These are phyloP conservation scores for Protoeuglena noctilucae DNA, from an alignment of 139 green algal genomes.

Conservation along the genomic window DNA sequence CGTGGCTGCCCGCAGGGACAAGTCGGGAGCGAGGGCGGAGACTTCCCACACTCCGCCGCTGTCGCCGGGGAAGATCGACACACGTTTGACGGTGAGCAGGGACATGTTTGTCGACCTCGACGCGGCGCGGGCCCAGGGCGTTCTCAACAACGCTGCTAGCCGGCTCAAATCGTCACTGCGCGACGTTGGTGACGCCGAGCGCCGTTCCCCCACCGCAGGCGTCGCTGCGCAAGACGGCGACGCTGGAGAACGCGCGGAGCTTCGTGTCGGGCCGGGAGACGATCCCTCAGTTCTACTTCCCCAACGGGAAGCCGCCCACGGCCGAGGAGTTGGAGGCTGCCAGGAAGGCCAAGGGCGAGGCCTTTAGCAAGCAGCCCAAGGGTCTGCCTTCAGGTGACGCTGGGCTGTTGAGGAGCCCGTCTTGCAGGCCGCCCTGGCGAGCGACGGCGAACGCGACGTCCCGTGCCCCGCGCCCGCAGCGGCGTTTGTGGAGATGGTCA, in stretches of 20 bases:
- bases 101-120: background rate
- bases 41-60: too few relatives aligned
- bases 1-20: slow-evolving; percentile 21
- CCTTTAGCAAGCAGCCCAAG: background rate
- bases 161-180: too few relatives aligned
- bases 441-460: slow-evolving; percentile 18
- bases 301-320: slow-evolving; percentile 12
- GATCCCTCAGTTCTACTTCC: slow-evolving; percentile 80
- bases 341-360: background rate
- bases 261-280: too few relatives aligned
- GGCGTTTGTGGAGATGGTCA: slow-evolving; percentile 39
- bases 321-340: slow-evolving; percentile 7
- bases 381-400: background rate
- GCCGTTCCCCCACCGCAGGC: too few relatives aligned
- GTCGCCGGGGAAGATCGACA: too few relatives aligned
- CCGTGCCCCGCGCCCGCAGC: slow-evolving; percentile 27
- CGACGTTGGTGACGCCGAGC: too few relatives aligned
- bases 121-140: background rate
- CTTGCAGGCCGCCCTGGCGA: slow-evolving; percentile 30
- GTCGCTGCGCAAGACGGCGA: too few relatives aligned
- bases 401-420: slow-evolving; percentile 7
- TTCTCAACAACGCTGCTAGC: background rate
- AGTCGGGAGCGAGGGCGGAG: background rate
- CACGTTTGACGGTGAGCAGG: too few relatives aligned
- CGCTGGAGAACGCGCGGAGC: too few relatives aligned